Conservation (phyloP, 2,329 filamentous ascomycete species). For the Metarhizium sp. region DNA sequence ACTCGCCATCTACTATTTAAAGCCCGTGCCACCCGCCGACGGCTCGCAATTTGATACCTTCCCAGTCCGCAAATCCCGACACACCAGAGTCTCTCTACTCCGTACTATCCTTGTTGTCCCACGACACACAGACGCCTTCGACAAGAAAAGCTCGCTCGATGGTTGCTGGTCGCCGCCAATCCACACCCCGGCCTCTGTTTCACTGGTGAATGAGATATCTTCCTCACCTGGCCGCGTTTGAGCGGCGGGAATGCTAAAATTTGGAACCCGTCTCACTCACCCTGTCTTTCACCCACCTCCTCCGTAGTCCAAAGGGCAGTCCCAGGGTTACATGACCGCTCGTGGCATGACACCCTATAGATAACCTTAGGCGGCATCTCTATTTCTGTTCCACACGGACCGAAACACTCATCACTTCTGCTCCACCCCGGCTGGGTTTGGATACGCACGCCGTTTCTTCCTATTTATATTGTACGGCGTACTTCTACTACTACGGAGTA, state of each 20-base stretch:
- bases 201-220: slow-evolving; percentile 13
- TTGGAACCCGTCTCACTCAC: slow-evolving; percentile 7
- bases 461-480: too few relatives aligned
- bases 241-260: slow-evolving; percentile 7
- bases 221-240: slow-evolving; percentile 12
- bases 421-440: background rate
- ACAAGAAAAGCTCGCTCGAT: slow-evolving; percentile 8
- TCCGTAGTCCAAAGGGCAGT: background rate
- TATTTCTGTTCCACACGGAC: slow-evolving; percentile 4
- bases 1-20: background rate
- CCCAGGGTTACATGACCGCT: slow-evolving; percentile 3
- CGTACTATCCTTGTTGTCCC: background rate
- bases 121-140: slow-evolving; percentile 5
- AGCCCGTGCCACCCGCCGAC: background rate
- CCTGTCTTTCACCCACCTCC: background rate
- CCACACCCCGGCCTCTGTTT: slow-evolving; percentile 14
- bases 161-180: slow-evolving; percentile 8
- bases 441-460: background rate
- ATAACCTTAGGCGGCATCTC: slow-evolving; percentile 9
- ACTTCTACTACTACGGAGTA: too few relatives aligned
- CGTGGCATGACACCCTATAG: slow-evolving; percentile 1
- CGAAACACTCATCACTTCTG: background rate
- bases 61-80: background rate
- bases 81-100: background rate
- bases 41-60: background rate